A percentile compares a stretch with the other conserved stretches of the same genome.
phyloP scores from a whole-genome alignment of 75 land plant species.

The Cupressus sempervirens region DNA sequence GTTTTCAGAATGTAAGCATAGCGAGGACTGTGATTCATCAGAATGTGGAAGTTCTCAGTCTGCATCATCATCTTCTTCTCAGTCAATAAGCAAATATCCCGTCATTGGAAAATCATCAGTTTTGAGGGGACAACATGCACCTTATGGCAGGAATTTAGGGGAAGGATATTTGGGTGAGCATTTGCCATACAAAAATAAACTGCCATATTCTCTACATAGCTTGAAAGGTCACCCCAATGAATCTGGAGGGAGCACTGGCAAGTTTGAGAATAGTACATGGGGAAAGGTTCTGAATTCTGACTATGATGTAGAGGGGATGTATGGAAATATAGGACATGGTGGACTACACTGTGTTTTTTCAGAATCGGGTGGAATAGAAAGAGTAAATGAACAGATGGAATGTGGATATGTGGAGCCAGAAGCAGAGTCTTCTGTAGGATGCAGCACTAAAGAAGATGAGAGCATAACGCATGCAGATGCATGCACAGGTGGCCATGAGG shows the following conservation, averaged over 20 bases:
- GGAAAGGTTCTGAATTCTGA: neutral
- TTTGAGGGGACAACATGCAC: neutral
- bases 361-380: neutral
- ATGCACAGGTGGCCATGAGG: neutral
- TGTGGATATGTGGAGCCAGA: neutral
- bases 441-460: neutral
- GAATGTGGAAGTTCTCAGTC: conserved; percentile 2
- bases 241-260: neutral
- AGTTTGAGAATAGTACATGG: neutral
- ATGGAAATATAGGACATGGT: neutral
- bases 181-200: neutral
- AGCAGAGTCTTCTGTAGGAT: neutral
- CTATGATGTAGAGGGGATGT: neutral
- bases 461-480: neutral
- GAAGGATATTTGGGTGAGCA: neutral
- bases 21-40: neutral
- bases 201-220: neutral
- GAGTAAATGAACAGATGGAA: neutral
- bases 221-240: neutral
- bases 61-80: neutral
- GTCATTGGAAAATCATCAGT: neutral
- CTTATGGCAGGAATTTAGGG: neutral
- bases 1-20: neutral
- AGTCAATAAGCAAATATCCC: neutral
- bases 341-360: neutral